These are phyloP conservation scores for Citrus sp. DNA, from an alignment of 345 rosid species.

Conservation along the genomic window DNA sequence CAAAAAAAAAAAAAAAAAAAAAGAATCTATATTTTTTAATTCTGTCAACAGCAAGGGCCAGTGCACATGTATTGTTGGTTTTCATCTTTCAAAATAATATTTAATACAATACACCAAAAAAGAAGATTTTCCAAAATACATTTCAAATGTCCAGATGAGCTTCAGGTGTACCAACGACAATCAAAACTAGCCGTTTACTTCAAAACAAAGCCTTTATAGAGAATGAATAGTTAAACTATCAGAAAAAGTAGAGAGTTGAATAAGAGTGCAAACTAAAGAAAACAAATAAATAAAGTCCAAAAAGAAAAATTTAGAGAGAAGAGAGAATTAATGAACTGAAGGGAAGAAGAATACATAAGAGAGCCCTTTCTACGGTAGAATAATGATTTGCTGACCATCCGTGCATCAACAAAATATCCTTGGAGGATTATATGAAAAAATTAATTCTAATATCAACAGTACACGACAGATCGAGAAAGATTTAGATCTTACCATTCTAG, in stretches of 20 bases:
- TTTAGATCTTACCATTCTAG: neutral
- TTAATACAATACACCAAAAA: neutral
- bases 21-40: slow-evolving; percentile 7
- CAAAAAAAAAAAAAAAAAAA: neutral
- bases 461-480: neutral
- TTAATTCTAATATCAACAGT: neutral
- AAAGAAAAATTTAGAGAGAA: neutral
- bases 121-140: neutral
- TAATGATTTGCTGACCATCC: neutral
- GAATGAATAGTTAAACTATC: neutral
- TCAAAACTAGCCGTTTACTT: neutral
- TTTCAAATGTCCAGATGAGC: neutral
- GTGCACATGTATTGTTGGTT: slow-evolving; percentile 24
- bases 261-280: neutral
- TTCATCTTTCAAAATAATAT: neutral
- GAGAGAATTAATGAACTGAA: neutral
- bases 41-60: slow-evolving; percentile 22
- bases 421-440: neutral
- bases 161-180: neutral
- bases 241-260: neutral
- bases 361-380: neutral
- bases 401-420: neutral
- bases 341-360: neutral
- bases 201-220: neutral
- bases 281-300: neutral